phyloP scores from a whole-genome alignment of 768 basidiomycete species.

The Mycena metata region DNA sequence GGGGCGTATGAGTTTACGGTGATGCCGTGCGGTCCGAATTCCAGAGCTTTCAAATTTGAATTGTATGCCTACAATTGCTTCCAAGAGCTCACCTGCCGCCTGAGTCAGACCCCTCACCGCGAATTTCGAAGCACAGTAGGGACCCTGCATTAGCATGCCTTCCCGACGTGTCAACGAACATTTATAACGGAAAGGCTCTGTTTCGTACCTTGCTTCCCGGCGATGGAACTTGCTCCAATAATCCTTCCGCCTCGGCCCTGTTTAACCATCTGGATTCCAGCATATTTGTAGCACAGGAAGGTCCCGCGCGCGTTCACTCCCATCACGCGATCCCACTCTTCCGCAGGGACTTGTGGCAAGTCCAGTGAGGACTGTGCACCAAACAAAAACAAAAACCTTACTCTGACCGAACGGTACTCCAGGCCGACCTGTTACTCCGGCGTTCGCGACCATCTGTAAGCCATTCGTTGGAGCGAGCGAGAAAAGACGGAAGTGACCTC shows the following conservation, averaged over 20 bases:
- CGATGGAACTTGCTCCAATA: constrained; percentile 55
- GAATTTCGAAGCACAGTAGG: constrained; percentile 58
- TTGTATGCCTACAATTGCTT: neutral
- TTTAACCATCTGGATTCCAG: constrained; percentile 54
- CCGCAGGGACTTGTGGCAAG: constrained; percentile 29
- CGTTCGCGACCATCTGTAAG: constrained; percentile 46
- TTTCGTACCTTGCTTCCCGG: constrained; percentile 53
- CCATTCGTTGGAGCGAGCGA: constrained; percentile 40
- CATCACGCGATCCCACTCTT: constrained; percentile 45
- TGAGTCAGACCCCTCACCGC: constrained; percentile 60
- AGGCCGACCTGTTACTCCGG: constrained; percentile 37
- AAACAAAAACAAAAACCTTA: constrained; percentile 28
- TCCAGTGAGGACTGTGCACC: neutral
- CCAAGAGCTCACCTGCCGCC: constrained; percentile 44
- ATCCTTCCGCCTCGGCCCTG: constrained; percentile 58
- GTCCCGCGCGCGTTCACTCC: constrained; percentile 49
- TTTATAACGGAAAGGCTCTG: neutral
- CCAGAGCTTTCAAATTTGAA: constrained; percentile 42
- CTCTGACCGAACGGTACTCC: constrained; percentile 17
- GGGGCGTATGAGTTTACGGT: constrained; percentile 49
- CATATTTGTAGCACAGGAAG: constrained; percentile 54
- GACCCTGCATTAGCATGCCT: constrained; percentile 33
- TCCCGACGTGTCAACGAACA: neutral
- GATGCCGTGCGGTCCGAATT: constrained; percentile 45
- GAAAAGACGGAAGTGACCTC: constrained; percentile 11